Percentiles rank a stretch among this genome's conserved stretches.
These are phyloP conservation scores for Leccinum broughii DNA, from an alignment of 768 basidiomycete species.

Conservation along the genomic window DNA sequence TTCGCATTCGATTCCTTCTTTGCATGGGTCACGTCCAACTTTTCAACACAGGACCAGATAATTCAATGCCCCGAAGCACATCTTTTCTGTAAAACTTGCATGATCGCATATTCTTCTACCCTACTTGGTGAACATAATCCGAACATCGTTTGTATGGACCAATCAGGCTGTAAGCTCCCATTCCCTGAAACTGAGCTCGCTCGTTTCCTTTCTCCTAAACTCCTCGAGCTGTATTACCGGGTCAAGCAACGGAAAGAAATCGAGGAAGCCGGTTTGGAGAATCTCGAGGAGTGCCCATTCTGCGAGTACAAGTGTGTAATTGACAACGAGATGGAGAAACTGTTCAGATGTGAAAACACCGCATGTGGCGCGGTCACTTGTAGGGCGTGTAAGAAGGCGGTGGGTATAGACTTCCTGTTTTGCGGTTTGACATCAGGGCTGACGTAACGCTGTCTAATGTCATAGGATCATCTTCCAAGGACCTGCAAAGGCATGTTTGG, in stretches of 20 bases:
- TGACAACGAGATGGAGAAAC: conserved; percentile 63
- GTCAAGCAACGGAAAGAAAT: conserved; percentile 80
- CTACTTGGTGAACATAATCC: conserved; percentile 64
- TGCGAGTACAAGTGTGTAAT: conserved; percentile 88
- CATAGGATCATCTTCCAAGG: conserved; percentile 78
- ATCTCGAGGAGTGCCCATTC: conserved; percentile 86
- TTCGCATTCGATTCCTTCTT: conserved; percentile 38
- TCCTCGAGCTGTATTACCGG: conserved; percentile 68
- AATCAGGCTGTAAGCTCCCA: conserved; percentile 63
- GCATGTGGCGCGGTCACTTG: conserved; percentile 80
- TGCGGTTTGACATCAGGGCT: background rate
- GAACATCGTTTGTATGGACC: conserved; percentile 79
- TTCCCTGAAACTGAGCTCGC: conserved; percentile 71
- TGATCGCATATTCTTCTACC: conserved; percentile 65
- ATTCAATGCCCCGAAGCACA: conserved; percentile 89
- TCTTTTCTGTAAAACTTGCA: conserved; percentile 78
- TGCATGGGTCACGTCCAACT: background rate
- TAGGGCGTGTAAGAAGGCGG: conserved; percentile 72
- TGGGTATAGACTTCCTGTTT: conserved; percentile 32
- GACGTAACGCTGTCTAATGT: conserved; percentile 1
- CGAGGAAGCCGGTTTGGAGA: conserved; percentile 72
- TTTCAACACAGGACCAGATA: conserved; percentile 64
- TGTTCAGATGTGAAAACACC: conserved; percentile 56
- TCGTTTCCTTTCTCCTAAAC: conserved; percentile 65
- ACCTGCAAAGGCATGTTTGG: conserved; percentile 62